Base-by-base conservation (phyloP, 345 rosid species). In the Abelmoschus esculentus region DNA sequence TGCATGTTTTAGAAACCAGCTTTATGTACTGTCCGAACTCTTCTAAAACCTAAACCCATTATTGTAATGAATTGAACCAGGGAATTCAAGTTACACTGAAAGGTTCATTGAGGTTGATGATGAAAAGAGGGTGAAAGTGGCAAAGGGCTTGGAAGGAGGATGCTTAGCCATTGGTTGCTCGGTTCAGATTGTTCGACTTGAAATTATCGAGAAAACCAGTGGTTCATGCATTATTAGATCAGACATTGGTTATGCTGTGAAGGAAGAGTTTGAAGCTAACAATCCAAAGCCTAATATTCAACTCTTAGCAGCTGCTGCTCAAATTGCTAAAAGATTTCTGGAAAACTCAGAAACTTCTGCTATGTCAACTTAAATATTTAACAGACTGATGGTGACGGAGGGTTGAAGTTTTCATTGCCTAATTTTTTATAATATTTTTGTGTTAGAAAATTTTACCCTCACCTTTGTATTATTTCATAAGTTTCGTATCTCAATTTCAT, bases 101-200 rank as follows among this genome's bases (percentile, higher is more conserved):
- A 42, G 5, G 22, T 63, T 63, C 34, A 6, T 6, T 19, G 17
- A 11, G 67, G 1, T 63, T 5, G 8, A 63, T 19, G 67, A 63
- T 6, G 2, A 22, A 10, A 42, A 19, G 32, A 42, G 17, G 67
- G 53, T 63, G 67, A 63, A 63, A 42, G 53, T 63, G 14, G 17
- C 67, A 19, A 4, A 44, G 3, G 53, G 53, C 0, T 42, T 63
- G 34, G 17, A 42, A 1, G 67, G 67, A 11, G 67, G 52, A 6
- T 42, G 53, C 6, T 13, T 63, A 22, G 67, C 67, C 1, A 42
- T 63, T 12, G 67, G 67, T 6, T 63, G 67, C 32, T 63, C 67
- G 0, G 11, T 63, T 63, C 67, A 63, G 12, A 42, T 63, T 42
- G 52, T 19, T 63, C 53, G 32, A 12, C 12, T 40, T 19, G 53